Evolutionary conservation across 495 filamentous ascomycete genomes (phyloP).

Genomic region (Immersiella caudata): DNA sequence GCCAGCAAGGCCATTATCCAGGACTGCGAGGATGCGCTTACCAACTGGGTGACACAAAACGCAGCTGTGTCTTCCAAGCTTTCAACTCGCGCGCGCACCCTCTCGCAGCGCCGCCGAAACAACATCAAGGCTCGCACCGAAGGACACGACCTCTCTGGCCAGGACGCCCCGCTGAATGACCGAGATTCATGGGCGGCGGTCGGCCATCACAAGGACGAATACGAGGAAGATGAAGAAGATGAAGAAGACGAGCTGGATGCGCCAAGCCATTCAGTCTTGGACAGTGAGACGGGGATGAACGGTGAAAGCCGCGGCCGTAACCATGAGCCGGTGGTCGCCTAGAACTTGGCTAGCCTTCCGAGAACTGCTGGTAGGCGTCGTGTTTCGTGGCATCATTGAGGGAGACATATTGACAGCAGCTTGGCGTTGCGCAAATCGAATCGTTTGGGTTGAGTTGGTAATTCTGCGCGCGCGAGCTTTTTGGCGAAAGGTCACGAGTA

Average conservation of each 20-base stretch:
- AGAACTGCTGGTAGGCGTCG: neutral
- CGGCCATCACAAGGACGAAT: constrained; percentile 67
- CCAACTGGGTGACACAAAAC: constrained; percentile 92
- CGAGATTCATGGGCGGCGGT: constrained; percentile 91
- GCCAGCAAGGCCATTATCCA: constrained; percentile 99
- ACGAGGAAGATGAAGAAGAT: constrained; percentile 53
- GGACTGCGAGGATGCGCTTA: constrained; percentile 95
- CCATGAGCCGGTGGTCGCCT: constrained; percentile 39
- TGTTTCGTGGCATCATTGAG: neutral
- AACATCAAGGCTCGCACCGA: constrained; percentile 65
- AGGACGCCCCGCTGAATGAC: constrained; percentile 82
- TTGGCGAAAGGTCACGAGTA: neutral
- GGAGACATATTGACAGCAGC: neutral
- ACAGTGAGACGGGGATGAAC: constrained; percentile 48
- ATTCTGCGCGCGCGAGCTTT: neutral
- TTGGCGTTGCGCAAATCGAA: neutral
- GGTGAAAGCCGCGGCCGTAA: constrained; percentile 52
- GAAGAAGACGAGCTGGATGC: constrained; percentile 56
- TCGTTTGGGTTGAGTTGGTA: neutral
- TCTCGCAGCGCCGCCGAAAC: constrained; percentile 80
- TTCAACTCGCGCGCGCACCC: constrained; percentile 78
- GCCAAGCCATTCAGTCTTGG: constrained; percentile 44
- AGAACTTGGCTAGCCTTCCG: constrained; percentile 5
- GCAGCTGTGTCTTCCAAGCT: constrained; percentile 84
- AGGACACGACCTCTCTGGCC: constrained; percentile 68